Evolutionary conservation across 139 green algal genomes (phyloP).

Genomic region (Spirogloea muscicola): DNA sequence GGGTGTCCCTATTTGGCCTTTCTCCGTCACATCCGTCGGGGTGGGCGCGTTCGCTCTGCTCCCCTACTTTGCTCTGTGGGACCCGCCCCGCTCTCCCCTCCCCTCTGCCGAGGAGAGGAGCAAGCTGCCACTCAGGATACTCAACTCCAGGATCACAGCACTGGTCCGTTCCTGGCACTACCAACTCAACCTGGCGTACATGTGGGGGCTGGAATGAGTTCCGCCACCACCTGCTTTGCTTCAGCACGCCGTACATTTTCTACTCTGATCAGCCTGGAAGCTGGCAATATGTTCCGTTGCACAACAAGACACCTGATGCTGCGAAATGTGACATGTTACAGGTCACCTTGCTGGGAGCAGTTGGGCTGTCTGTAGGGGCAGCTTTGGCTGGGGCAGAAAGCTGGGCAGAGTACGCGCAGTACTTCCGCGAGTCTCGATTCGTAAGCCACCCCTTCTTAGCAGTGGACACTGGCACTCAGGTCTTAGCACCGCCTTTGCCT

Average conservation of each 20-base stretch:
- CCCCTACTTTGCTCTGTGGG: conserved; percentile 43
- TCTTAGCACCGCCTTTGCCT: no score
- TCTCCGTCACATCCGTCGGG: conserved; percentile 21
- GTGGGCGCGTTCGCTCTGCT: conserved; percentile 44
- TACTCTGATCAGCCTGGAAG: background rate
- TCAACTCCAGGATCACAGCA: conserved; percentile 15
- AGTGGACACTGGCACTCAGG: no score
- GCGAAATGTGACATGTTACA: background rate
- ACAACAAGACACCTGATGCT: background rate
- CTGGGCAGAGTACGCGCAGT: background rate
- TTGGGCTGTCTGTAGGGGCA: background rate
- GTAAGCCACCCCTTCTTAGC: no score
- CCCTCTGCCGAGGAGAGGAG: background rate
- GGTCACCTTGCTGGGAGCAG: background rate
- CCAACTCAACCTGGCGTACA: no score
- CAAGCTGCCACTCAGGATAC: background rate
- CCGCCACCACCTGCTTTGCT: background rate
- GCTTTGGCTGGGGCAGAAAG: background rate
- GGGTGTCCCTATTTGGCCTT: conserved; percentile 33
- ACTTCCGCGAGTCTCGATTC: conserved; percentile 6
- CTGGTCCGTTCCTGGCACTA: background rate
- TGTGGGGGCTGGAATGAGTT: no score
- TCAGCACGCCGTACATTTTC: no score
- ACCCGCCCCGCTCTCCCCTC: background rate
- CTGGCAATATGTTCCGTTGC: no score